Conservation (phyloP, 2,329 filamentous ascomycete species). For the Aspergillus sp. region DNA sequence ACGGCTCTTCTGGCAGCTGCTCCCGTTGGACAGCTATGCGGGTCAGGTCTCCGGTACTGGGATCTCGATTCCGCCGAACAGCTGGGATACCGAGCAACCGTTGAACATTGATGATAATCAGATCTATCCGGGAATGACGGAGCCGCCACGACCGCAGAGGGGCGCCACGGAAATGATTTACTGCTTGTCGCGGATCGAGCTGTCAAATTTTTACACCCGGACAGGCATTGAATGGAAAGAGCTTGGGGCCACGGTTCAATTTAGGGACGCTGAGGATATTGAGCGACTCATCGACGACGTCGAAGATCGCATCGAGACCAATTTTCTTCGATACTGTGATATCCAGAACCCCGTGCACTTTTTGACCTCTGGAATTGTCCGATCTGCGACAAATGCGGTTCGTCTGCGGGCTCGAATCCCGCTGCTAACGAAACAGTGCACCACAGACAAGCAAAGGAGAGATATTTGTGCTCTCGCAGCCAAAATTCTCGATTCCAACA, state of each 20-base stretch:
- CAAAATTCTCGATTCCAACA: constrained; percentile 24
- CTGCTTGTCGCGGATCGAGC: constrained; percentile 25
- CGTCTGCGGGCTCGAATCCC: constrained; percentile 45
- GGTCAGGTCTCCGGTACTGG: constrained; percentile 29
- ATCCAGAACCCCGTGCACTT: constrained; percentile 38
- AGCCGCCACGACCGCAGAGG: constrained; percentile 36
- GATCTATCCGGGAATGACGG: constrained; percentile 39
- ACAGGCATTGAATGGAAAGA: constrained; percentile 11
- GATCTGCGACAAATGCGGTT: constrained; percentile 42
- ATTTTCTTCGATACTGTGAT: constrained; percentile 34
- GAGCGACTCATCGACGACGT: constrained; percentile 26
- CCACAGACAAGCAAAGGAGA: constrained; percentile 4
- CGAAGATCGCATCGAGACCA: constrained; percentile 30
- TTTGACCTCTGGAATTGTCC: constrained; percentile 41
- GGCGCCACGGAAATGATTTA: constrained; percentile 46
- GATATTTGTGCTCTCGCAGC: constrained; percentile 9
- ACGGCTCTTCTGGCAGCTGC: constrained; percentile 25
- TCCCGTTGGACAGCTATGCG: constrained; percentile 21
- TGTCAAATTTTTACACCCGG: constrained; percentile 22
- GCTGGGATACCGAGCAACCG: constrained; percentile 33
- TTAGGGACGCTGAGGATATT: constrained; percentile 8
- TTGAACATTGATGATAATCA: constrained; percentile 40
- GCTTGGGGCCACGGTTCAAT: constrained; percentile 2
- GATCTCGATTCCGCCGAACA: constrained; percentile 9
- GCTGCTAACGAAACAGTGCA: constrained; percentile 9